These are phyloP conservation scores for Wickerhamiella vanderwaltii DNA, from an alignment of 805 yeast species.

Conservation along the genomic window DNA sequence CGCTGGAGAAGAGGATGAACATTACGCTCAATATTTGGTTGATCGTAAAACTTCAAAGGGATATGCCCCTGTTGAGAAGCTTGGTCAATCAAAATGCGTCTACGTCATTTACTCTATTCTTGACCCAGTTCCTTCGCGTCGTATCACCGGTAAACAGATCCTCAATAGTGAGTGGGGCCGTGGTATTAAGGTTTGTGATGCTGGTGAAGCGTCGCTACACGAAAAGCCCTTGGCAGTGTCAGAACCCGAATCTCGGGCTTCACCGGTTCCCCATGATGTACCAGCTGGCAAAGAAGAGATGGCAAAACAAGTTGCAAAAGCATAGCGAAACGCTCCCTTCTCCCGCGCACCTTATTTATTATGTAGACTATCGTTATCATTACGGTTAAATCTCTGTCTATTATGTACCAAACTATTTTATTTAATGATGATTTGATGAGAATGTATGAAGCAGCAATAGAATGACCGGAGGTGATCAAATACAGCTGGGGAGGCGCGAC, in stretches of 20 bases:
- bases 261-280: too few species aligned
- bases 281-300: too few species aligned
- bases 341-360: too few species aligned
- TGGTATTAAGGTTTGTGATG: conserved; percentile 67
- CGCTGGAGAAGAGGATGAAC: conserved; percentile 59
- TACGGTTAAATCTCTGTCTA: too few species aligned
- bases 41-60: conserved; percentile 77
- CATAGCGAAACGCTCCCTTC: too few species aligned
- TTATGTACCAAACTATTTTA: too few species aligned
- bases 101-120: conserved; percentile 87
- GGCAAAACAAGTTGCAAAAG: too few species aligned
- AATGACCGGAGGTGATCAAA: too few species aligned
- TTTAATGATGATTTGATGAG: too few species aligned
- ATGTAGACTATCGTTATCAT: conserved; percentile 2
- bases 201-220: conserved; percentile 33
- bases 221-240: conserved; percentile 2
- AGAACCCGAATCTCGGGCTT: too few species aligned
- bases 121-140: conserved; percentile 79
- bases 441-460: too few species aligned
- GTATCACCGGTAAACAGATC: conserved; percentile 80
- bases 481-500: too few species aligned
- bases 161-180: conserved; percentile 94
- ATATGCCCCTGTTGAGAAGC: conserved; percentile 77
- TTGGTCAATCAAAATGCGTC: conserved; percentile 79
- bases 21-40: conserved; percentile 57